These are phyloP conservation scores for Vitis hybrid DNA, from an alignment of 177 flowering plant species.

Conservation along the genomic window DNA sequence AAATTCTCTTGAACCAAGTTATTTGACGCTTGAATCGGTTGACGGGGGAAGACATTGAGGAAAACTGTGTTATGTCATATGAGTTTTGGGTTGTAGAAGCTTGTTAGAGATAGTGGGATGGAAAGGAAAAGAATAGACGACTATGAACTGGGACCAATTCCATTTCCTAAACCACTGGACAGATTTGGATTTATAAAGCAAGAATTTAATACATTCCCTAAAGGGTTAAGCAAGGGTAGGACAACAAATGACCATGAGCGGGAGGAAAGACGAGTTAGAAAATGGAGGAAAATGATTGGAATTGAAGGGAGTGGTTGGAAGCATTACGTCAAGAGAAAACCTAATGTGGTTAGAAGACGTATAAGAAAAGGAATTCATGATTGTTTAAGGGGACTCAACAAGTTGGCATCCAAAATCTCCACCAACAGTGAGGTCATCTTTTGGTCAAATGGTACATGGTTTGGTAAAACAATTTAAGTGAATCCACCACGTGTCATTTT, in stretches of 20 bases:
- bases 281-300: slow-evolving; percentile 99
- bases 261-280: slow-evolving; percentile 81
- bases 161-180: slow-evolving; percentile 49
- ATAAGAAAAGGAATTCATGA: slow-evolving; percentile 95
- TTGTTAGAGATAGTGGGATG: slow-evolving; percentile 41
- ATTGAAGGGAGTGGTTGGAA: slow-evolving; percentile 99
- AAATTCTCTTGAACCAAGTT: background rate
- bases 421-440: no score
- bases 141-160: slow-evolving; percentile 52
- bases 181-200: slow-evolving; percentile 79
- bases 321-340: slow-evolving; percentile 84
- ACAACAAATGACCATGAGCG: slow-evolving; percentile 51
- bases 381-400: slow-evolving; percentile 76
- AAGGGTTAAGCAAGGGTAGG: slow-evolving; percentile 35
- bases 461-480: no score
- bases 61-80: background rate
- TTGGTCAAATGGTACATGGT: no score
- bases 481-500: no score
- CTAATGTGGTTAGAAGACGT: slow-evolving; percentile 84
- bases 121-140: slow-evolving; percentile 65
- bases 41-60: background rate
- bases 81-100: slow-evolving; percentile 7
- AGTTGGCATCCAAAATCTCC: no score
- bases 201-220: slow-evolving; percentile 40
- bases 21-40: background rate